Evolutionary conservation across 768 basidiomycete species (phyloP), one percentile per base, ranked within the genome.

Genomic region (Boletus bicolor): DNA sequence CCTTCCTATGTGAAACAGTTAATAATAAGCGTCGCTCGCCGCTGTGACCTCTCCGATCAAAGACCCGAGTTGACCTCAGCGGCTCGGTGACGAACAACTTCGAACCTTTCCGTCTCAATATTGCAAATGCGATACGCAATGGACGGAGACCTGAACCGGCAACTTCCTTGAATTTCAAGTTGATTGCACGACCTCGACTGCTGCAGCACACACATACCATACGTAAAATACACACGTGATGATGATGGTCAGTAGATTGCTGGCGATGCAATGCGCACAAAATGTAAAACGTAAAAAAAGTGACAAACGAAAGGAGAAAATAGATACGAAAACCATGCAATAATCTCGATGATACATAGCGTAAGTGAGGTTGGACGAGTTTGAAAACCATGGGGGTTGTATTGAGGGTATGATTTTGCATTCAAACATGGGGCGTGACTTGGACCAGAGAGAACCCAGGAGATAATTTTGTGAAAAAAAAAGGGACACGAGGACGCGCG

Each of bases 331-430:
- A 54, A 51, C 44, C 50, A 59, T 71, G 68, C 69, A 55, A 61
- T 57, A 59, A 64, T 58, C 49, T 66, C 50, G 46, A 64, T 67
- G 53, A 69, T 69, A 69, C 69, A 69, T 69, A 67, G 57, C 62
- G 54, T 59, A 24, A 60, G 65, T 69, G 68, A 58, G 28, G 54
- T 48, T 47, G 35, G 51, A 54, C 48, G 42, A 50, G 53, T 36
- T 24, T 28, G 28, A 6, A 17, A 24, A 26, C 30, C 26, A 12
- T 49, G 49, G 58, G 53, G 36, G 55, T 59, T 49, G 53, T 61
- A 53, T 41, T 34, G 19, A 24, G 64, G 64, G 65, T 68, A 68
- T 66, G 58, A 52, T 28, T 17, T 55, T 62, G 63, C 46, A 32
- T 59, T 57, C 54, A 28, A 41, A 50, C 24, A 28, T 51, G 44